Evolutionary conservation across 106 monocot genomes (phyloP).

Genomic region (Dendrobium catenatum): DNA sequence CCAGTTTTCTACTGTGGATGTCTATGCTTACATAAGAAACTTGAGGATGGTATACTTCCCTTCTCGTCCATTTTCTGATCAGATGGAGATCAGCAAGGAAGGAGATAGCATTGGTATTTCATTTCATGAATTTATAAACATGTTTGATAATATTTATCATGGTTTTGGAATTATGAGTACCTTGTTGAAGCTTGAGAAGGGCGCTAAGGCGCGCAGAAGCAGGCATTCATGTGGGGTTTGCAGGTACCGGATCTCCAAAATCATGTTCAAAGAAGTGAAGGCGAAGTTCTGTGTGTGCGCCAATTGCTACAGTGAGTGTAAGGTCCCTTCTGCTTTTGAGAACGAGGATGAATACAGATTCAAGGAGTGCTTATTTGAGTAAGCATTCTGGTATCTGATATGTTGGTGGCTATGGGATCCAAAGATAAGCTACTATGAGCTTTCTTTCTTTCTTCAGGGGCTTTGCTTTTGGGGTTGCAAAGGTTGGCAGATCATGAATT

Average conservation of each 20-base stretch:
- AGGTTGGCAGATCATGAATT: no score
- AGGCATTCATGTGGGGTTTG: constrained; percentile 17
- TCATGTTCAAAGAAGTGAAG: constrained; percentile 26
- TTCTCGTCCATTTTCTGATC: constrained; percentile 13
- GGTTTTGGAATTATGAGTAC: constrained; percentile 31
- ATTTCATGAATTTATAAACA: constrained; percentile 17
- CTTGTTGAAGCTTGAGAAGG: constrained; percentile 24
- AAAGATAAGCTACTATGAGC: no score
- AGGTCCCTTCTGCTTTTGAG: constrained; percentile 19
- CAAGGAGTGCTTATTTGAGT: constrained; percentile 13
- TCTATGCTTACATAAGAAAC: constrained; percentile 17
- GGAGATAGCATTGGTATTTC: constrained; percentile 6
- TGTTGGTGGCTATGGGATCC: no score
- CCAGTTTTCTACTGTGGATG: constrained; percentile 5
- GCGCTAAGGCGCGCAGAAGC: neutral
- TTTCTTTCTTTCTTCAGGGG: no score
- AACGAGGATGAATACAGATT: constrained; percentile 22
- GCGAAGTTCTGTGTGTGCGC: constrained; percentile 22
- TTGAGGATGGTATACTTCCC: constrained; percentile 24
- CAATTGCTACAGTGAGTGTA: constrained; percentile 32
- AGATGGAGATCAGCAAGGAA: constrained; percentile 10
- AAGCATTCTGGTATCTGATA: no score
- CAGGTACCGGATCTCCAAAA: constrained; percentile 12
- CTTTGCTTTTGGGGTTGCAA: no score
- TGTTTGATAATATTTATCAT: constrained; percentile 17